Evolutionary conservation across 116 monocot genomes (phyloP).

Genomic region (Papilionanthe hybrid): DNA sequence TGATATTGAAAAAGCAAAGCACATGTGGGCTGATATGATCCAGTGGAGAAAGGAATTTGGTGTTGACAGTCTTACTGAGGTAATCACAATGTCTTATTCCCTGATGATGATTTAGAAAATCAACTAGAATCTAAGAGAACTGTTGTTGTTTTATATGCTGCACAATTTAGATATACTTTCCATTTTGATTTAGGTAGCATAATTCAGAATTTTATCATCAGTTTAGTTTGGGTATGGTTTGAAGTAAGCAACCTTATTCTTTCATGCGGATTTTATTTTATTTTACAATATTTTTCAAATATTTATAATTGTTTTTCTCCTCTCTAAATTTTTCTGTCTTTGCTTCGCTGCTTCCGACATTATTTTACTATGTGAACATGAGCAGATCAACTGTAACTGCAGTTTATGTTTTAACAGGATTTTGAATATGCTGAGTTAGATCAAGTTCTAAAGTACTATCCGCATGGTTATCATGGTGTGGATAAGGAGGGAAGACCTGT

Average conservation of each 20-base stretch:
- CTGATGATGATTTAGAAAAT: not conserved
- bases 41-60: constrained; percentile 30
- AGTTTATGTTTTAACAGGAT: constrained; percentile 22
- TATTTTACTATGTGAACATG: not conserved
- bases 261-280: not conserved
- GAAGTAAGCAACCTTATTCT: not conserved
- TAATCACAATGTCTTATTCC: constrained; percentile 9
- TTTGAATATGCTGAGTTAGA: constrained; percentile 39
- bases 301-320: not conserved
- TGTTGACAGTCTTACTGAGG: constrained; percentile 26
- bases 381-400: constrained; percentile 1
- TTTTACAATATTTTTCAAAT: not conserved
- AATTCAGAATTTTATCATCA: not conserved
- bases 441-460: constrained; percentile 39
- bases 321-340: not conserved
- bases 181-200: not conserved
- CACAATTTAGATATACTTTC: not conserved
- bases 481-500: constrained; percentile 47
- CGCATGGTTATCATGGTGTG: constrained; percentile 48
- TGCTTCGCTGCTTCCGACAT: not conserved
- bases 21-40: constrained; percentile 23
- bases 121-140: not conserved
- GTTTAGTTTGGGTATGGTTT: not conserved
- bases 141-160: not conserved
- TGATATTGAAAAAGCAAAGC: constrained; percentile 31